phyloP scores from a whole-genome alignment of 2,329 filamentous ascomycete species.

The Phialophora macrospora region DNA sequence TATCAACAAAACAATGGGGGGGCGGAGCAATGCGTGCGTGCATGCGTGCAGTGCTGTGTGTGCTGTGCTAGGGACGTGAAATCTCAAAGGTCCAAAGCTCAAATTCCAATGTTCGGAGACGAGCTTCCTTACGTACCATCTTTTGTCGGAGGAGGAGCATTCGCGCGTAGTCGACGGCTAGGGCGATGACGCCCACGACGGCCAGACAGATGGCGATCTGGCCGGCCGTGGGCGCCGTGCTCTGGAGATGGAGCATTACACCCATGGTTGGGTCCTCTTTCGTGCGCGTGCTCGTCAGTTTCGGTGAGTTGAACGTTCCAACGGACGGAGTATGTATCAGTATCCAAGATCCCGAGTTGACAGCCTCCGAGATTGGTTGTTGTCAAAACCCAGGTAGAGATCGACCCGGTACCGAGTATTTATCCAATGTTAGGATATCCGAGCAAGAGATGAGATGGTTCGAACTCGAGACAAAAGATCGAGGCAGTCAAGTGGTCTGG shows the following conservation, averaged over 20 bases:
- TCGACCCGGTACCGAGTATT: too few species aligned
- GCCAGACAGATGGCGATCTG: constrained; percentile 28
- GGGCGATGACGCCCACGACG: constrained; percentile 24
- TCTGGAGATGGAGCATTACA: constrained; percentile 32
- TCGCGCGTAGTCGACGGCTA: constrained; percentile 39
- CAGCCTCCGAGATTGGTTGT: too few species aligned
- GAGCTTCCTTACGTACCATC: constrained; percentile 35
- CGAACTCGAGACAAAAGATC: not conserved
- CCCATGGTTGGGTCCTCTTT: constrained; percentile 23
- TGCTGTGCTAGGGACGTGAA: not conserved
- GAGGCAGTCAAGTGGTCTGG: not conserved
- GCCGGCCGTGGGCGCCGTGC: constrained; percentile 30
- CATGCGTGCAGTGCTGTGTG: too few species aligned
- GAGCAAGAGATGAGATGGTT: too few species aligned
- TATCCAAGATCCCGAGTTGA: too few species aligned
- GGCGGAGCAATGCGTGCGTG: too few species aligned
- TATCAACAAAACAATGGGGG: too few species aligned
- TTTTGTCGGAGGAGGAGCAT: constrained; percentile 40
- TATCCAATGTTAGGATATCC: too few species aligned
- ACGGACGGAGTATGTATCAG: too few species aligned
- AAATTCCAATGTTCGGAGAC: not conserved
- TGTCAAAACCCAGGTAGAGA: too few species aligned
- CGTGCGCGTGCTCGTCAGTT: not conserved
- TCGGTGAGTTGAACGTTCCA: too few species aligned
- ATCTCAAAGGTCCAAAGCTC: not conserved